These are phyloP conservation scores for Gynochthodes officinalis DNA, from an alignment of 257 asterid genomes.

Conservation along the genomic window DNA sequence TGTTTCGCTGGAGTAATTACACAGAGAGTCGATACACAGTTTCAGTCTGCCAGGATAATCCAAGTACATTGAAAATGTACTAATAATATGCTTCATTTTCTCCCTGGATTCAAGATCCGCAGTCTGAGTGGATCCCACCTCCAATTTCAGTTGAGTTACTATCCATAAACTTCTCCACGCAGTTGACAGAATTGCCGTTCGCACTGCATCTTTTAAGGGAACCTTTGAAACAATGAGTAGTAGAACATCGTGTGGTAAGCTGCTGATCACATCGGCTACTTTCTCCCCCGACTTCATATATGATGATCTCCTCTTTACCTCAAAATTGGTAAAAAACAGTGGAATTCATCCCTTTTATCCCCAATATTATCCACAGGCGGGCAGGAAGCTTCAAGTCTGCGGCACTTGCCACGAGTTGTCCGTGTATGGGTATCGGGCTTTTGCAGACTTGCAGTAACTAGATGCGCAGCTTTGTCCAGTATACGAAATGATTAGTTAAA, in stretches of 20 bases:
- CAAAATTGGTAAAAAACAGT: too few relatives aligned
- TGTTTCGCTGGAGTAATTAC: too few relatives aligned
- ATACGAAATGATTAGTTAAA: too few relatives aligned
- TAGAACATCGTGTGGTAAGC: conserved; percentile 8
- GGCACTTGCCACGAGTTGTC: too few relatives aligned
- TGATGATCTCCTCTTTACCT: not conserved
- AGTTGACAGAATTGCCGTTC: conserved; percentile 15
- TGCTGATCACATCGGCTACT: conserved; percentile 12
- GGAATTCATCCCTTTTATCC: too few relatives aligned
- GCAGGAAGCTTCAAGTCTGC: too few relatives aligned
- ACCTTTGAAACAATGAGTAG: conserved; percentile 7
- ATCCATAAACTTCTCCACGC: conserved; percentile 12
- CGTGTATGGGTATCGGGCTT: too few relatives aligned
- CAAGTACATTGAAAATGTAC: not conserved
- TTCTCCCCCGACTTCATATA: conserved; percentile 1
- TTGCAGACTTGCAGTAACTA: too few relatives aligned
- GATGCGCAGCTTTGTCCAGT: too few relatives aligned
- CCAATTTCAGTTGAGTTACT: not conserved
- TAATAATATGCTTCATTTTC: not conserved
- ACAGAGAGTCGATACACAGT: not conserved
- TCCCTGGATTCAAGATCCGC: not conserved
- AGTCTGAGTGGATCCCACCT: not conserved
- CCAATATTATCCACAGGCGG: too few relatives aligned
- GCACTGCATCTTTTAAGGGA: conserved; percentile 14
- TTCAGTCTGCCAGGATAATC: conserved; percentile 7